phyloP scores from a whole-genome alignment of 1,284 basidiomycete genomes.

The Leccinum angustisporum region DNA sequence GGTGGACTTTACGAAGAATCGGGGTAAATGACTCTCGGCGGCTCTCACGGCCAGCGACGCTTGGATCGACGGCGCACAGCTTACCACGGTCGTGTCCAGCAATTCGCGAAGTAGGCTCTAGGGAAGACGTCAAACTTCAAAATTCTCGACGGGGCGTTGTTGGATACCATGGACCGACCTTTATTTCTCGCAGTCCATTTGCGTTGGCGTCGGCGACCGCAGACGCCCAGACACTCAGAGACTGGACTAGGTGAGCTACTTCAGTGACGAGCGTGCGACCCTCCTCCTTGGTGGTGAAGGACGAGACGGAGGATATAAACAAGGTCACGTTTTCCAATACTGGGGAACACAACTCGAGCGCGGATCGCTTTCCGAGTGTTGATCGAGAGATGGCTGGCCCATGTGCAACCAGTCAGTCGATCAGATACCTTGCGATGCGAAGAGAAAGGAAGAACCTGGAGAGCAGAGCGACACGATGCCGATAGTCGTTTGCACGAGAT shows the following conservation, averaged over 20 bases:
- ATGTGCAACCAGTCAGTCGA: background rate
- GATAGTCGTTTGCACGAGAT: slow-evolving; percentile 33
- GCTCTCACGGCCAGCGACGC: slow-evolving; percentile 46
- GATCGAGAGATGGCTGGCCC: slow-evolving; percentile 51
- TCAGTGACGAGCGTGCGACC: slow-evolving; percentile 40
- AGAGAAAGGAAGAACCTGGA: slow-evolving; percentile 33
- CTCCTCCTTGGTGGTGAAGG: slow-evolving; percentile 31
- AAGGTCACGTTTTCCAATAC: slow-evolving; percentile 42
- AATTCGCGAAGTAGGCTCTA: slow-evolving; percentile 44
- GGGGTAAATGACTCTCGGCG: slow-evolving; percentile 49
- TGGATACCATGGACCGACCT: slow-evolving; percentile 21
- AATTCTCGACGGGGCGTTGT: background rate
- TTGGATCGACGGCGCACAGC: slow-evolving; percentile 42
- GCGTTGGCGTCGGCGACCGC: slow-evolving; percentile 18
- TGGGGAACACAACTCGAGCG: slow-evolving; percentile 45
- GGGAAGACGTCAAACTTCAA: background rate
- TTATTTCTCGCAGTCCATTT: slow-evolving; percentile 20
- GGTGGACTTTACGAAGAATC: slow-evolving; percentile 38
- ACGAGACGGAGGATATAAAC: slow-evolving; percentile 32
- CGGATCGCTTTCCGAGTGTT: slow-evolving; percentile 44
- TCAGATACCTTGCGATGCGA: background rate
- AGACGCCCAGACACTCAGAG: slow-evolving; percentile 35
- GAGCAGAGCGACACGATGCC: slow-evolving; percentile 42
- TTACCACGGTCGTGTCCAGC: slow-evolving; percentile 40
- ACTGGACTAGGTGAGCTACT: slow-evolving; percentile 34